These are phyloP conservation scores for Saprolegnia diclina DNA, from an alignment of 352 stramenopile species.

Conservation along the genomic window DNA sequence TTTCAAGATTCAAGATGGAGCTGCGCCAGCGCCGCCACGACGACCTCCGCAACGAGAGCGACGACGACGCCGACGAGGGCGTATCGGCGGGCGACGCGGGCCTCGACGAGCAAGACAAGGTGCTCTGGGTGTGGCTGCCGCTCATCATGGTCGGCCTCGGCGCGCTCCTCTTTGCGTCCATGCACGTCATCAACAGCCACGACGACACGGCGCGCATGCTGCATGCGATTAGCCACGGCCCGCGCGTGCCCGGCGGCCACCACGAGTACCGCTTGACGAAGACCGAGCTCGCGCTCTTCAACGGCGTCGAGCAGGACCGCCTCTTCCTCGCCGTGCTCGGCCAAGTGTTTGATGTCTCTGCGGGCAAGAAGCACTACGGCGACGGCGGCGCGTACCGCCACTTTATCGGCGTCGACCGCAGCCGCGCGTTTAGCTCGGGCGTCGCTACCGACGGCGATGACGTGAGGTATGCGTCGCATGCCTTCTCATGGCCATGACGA, in stretches of 20 bases:
- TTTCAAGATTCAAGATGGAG: neutral
- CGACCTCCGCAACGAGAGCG: conserved; percentile 10
- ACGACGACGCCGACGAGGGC: conserved; percentile 19
- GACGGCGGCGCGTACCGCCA: conserved; percentile 10
- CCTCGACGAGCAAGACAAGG: conserved; percentile 7
- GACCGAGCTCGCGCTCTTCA: conserved; percentile 6
- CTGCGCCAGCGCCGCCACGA: conserved; percentile 9
- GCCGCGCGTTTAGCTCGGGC: conserved; percentile 19
- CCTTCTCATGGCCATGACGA: neutral
- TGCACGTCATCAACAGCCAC: conserved; percentile 22
- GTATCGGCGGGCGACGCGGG: neutral
- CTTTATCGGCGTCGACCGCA: conserved; percentile 23
- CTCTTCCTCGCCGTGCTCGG: conserved; percentile 19
- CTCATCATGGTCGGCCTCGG: conserved; percentile 7
- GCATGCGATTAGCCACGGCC: conserved; percentile 9
- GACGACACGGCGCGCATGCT: neutral
- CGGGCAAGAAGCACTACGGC: conserved; percentile 11
- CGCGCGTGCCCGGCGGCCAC: neutral
- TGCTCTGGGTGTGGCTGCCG: conserved; percentile 17
- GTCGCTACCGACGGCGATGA: conserved; percentile 16
- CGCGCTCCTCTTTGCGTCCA: conserved; percentile 2
- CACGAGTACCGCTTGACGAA: conserved; percentile 17
- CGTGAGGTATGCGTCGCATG: conserved; percentile 2
- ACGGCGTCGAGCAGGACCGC: conserved; percentile 10
- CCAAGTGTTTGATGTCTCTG: conserved; percentile 25